A percentile compares a stretch with the other conserved stretches of the same genome.
phyloP scores from a whole-genome alignment of 805 yeast species.

The Diddensiella santjacobensis region DNA sequence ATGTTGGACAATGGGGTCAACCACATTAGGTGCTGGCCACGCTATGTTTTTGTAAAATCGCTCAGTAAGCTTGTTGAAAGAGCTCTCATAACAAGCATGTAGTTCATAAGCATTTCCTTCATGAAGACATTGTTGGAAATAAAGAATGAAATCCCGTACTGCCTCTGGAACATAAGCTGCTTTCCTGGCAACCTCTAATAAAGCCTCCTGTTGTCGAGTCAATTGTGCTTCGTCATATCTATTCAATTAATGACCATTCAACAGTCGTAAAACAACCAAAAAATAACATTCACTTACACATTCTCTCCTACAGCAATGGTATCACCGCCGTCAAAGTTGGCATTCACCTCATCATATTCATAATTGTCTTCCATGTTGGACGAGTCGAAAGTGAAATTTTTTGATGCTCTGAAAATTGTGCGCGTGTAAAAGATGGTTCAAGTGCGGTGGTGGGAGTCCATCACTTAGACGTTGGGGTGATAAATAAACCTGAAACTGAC shows the following conservation, averaged over 20 bases:
- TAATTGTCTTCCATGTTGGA: conserved; percentile 18
- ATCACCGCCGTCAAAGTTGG: conserved; percentile 12
- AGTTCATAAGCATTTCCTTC: conserved; percentile 44
- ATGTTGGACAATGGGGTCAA: conserved; percentile 41
- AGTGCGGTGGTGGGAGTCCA: too few relatives aligned
- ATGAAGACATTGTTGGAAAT: conserved; percentile 40
- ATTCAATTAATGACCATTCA: background rate
- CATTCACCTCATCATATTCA: conserved; percentile 20
- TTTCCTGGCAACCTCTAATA: conserved; percentile 22
- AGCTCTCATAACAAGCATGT: conserved; percentile 43
- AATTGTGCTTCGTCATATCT: conserved; percentile 33
- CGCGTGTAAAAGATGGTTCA: too few relatives aligned
- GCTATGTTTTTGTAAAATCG: conserved; percentile 40
- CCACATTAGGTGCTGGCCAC: conserved; percentile 47
- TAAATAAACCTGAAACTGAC: background rate
- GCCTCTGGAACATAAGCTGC: conserved; percentile 41
- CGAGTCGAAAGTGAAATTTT: background rate
- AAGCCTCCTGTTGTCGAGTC: conserved; percentile 30
- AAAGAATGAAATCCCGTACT: conserved; percentile 41
- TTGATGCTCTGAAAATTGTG: too few relatives aligned
- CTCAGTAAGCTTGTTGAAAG: conserved; percentile 45
- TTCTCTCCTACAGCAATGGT: conserved; percentile 25
- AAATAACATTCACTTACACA: conserved; percentile 9
- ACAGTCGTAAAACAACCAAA: too few relatives aligned
- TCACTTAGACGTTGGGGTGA: too few relatives aligned